Percentiles rank a stretch among this genome's conserved stretches.
Conservation (phyloP, 2,329 filamentous ascomycete species). For the Fusarium globosum region DNA sequence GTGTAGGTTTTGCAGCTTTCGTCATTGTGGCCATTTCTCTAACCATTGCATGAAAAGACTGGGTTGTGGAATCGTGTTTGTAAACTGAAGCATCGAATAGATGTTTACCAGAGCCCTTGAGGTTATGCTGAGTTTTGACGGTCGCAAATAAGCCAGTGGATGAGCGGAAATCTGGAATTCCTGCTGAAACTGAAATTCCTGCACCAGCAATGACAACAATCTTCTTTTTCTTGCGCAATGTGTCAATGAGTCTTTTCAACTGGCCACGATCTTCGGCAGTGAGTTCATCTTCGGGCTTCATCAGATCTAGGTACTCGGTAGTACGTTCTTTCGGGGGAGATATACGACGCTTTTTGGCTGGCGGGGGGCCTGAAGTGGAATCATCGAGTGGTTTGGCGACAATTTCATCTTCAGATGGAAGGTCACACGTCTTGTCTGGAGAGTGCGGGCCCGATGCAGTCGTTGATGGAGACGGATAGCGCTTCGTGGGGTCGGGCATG, state of each 20-base stretch:
- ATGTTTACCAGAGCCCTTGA: conserved; percentile 90
- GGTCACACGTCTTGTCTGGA: conserved; percentile 59
- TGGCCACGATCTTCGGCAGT: conserved; percentile 60
- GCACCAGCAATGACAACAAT: conserved; percentile 97
- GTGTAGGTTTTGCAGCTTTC: conserved; percentile 80
- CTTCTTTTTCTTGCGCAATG: conserved; percentile 89
- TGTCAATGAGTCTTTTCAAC: conserved; percentile 77
- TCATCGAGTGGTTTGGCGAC: conserved; percentile 41
- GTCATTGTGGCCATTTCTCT: conserved; percentile 85
- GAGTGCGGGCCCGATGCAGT: conserved; percentile 62
- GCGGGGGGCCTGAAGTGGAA: conserved; percentile 68
- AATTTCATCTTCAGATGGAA: conserved; percentile 50
- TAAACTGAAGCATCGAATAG: conserved; percentile 98
- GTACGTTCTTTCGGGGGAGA: conserved; percentile 72
- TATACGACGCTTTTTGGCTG: conserved; percentile 80
- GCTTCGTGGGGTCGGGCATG: conserved; percentile 53
- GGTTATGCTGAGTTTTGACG: conserved; percentile 85
- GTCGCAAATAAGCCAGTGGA: conserved; percentile 89
- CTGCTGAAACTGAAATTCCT: conserved; percentile 95
- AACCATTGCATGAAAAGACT: conserved; percentile 96
- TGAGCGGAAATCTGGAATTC: conserved; percentile 97
- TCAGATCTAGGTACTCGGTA: conserved; percentile 84
- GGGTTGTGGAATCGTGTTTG: conserved; percentile 87
- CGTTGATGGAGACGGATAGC: conserved; percentile 66
- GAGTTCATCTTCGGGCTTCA: conserved; percentile 61